Evolutionary conservation across 306 rosid species (phyloP).

Genomic region (Trifolium repens): DNA sequence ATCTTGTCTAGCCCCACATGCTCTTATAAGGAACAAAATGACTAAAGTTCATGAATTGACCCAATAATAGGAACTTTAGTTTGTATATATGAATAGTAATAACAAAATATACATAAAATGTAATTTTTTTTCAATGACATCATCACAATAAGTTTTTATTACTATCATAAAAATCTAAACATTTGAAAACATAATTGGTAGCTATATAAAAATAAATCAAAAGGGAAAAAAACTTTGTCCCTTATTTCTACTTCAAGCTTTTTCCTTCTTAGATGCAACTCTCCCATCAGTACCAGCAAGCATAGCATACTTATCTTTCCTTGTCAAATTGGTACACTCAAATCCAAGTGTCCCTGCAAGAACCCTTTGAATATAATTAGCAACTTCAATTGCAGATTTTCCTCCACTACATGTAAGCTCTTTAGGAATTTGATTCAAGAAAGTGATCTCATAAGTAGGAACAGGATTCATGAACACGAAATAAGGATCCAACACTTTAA

Average conservation of each 20-base stretch:
- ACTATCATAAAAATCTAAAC: slow-evolving; percentile 34
- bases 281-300: slow-evolving; percentile 91
- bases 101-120: slow-evolving; percentile 41
- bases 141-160: slow-evolving; percentile 46
- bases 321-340: slow-evolving; percentile 88
- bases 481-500: slow-evolving; percentile 81
- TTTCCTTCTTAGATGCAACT: slow-evolving; percentile 59
- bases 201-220: slow-evolving; percentile 28
- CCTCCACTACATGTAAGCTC: slow-evolving; percentile 82
- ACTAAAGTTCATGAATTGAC: slow-evolving; percentile 31
- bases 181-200: slow-evolving; percentile 26
- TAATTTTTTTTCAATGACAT: not conserved
- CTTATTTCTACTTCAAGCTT: slow-evolving; percentile 38
- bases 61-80: slow-evolving; percentile 34
- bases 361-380: slow-evolving; percentile 84
- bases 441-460: slow-evolving; percentile 83
- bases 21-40: not conserved
- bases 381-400: slow-evolving; percentile 81
- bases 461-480: slow-evolving; percentile 94
- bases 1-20: not conserved
- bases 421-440: slow-evolving; percentile 72
- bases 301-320: slow-evolving; percentile 84
- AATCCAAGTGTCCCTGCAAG: slow-evolving; percentile 83
- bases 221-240: slow-evolving; percentile 7
- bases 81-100: slow-evolving; percentile 34